Conservation (phyloP, 108 stramenopile species). For the Chaetoceros muelleri region DNA sequence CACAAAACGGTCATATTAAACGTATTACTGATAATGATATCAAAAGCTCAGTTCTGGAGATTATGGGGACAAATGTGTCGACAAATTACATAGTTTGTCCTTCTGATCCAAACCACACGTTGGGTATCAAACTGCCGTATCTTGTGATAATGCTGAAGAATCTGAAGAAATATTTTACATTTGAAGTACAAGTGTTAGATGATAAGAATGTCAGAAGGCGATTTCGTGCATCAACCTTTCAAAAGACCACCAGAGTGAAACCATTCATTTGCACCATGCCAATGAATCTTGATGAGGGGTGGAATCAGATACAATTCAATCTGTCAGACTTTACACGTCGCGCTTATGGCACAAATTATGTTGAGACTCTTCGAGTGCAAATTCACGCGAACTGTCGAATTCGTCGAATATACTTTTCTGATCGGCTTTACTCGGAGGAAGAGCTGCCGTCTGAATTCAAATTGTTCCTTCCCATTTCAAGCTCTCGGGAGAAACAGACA, state of each 20-base stretch:
- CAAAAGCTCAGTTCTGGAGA: slow-evolving; percentile 86
- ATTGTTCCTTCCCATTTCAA: slow-evolving; percentile 24
- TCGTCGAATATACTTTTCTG: slow-evolving; percentile 86
- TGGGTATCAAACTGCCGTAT: slow-evolving; percentile 89
- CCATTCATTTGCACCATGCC: slow-evolving; percentile 95
- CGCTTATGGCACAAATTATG: slow-evolving; percentile 89
- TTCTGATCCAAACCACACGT: slow-evolving; percentile 68
- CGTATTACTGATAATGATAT: slow-evolving; percentile 88
- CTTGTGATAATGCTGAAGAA: slow-evolving; percentile 93
- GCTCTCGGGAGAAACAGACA: not conserved
- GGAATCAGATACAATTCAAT: slow-evolving; percentile 96
- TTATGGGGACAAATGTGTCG: slow-evolving; percentile 87
- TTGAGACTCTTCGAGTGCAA: slow-evolving; percentile 87
- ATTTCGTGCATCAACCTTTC: slow-evolving; percentile 88
- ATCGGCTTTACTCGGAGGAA: slow-evolving; percentile 82
- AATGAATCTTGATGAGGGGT: slow-evolving; percentile 89
- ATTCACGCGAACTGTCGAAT: slow-evolving; percentile 92
- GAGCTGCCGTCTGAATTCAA: slow-evolving; percentile 89
- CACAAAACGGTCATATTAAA: slow-evolving; percentile 90
- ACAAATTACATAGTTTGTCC: slow-evolving; percentile 89
- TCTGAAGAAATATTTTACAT: slow-evolving; percentile 91
- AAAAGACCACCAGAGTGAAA: slow-evolving; percentile 85
- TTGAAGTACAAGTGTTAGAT: slow-evolving; percentile 89
- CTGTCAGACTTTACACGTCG: slow-evolving; percentile 86
- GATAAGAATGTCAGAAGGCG: slow-evolving; percentile 82